Base-by-base conservation (phyloP, 352 stramenopile genomes). In the Paralagenidium karlingii region DNA sequence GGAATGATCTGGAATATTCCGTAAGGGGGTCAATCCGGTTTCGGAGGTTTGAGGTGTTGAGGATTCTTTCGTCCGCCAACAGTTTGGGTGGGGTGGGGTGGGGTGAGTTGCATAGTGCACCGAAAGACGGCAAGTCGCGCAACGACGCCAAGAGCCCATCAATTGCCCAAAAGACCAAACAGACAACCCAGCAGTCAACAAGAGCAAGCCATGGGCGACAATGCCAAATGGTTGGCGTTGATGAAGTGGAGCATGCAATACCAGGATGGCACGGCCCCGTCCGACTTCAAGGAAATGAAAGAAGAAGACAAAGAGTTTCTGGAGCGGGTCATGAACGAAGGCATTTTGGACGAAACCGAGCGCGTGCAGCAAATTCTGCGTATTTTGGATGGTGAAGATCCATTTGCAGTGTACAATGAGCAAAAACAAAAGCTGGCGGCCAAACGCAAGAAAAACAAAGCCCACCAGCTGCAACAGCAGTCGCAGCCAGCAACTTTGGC, bases 211-310 rank as follows among this genome's bases (percentile, higher is more conserved):
- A 36, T 36, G 30, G 25, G 32, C 5, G 78, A 92, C 53, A 73
- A 67, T 31, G 82, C 75, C 51, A 92, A 92, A 53, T 92, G 78
- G 78, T 68, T 87, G 29, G 78, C 70, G n/a, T 58, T 92, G 15
- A 66, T 92, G 68, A 78, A 77, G 45, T 92, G 78, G 78, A 88
- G 67, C 34, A 89, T 92, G 78, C 78, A 89, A 54, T 76, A 92
- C 49, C 24, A 43, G 18, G 75, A 92, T 46, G 75, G 73, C 49
- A 89, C 78, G 34, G 64, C 55, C 28, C 70, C 73, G 31, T 73
- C 66, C 5, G 49, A 81, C 24, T 58, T 57, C 18, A 65, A 60
- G n/a, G 58, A 74, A 27, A 88, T 92, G 57, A 71, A 64, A 9
- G 65, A 84, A 25, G 73, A 92, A 28, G 75, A 89, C 47, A 63